phyloP scores from a whole-genome alignment of 768 basidiomycete species.

The Boletus insuetus region DNA sequence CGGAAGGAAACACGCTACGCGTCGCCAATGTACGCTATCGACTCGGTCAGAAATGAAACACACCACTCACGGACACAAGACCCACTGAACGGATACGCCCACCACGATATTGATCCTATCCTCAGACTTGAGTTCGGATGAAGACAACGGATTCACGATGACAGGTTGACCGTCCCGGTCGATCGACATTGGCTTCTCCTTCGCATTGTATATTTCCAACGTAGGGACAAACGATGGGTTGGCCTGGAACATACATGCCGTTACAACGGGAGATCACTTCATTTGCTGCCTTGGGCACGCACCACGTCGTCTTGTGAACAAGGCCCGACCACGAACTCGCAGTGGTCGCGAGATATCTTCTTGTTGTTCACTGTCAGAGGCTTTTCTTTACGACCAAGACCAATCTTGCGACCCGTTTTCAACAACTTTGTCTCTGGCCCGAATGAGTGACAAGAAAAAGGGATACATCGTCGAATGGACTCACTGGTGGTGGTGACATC shows the following conservation, averaged over 20 bases:
- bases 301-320: slow-evolving; percentile 56
- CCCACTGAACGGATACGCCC: slow-evolving; percentile 47
- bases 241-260: slow-evolving; percentile 33
- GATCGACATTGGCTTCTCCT: slow-evolving; percentile 46
- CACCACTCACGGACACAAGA: not conserved
- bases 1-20: slow-evolving; percentile 48
- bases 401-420: slow-evolving; percentile 54
- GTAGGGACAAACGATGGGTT: slow-evolving; percentile 49
- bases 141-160: slow-evolving; percentile 36
- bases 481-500: slow-evolving; percentile 42
- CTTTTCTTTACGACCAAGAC: slow-evolving; percentile 55
- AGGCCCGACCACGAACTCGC: slow-evolving; percentile 52
- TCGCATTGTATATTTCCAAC: slow-evolving; percentile 46
- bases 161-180: slow-evolving; percentile 33
- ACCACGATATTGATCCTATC: slow-evolving; percentile 50
- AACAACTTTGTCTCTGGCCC: slow-evolving; percentile 54
- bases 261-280: not conserved
- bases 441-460: not conserved
- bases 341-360: slow-evolving; percentile 64
- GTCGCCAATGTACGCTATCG: slow-evolving; percentile 49
- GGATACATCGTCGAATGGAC: slow-evolving; percentile 27
- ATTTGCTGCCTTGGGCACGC: slow-evolving; percentile 23
- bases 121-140: slow-evolving; percentile 48
- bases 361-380: slow-evolving; percentile 54
- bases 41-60: not conserved